phyloP scores from a whole-genome alignment of 495 filamentous ascomycete species.

The Xylaria telfairii region DNA sequence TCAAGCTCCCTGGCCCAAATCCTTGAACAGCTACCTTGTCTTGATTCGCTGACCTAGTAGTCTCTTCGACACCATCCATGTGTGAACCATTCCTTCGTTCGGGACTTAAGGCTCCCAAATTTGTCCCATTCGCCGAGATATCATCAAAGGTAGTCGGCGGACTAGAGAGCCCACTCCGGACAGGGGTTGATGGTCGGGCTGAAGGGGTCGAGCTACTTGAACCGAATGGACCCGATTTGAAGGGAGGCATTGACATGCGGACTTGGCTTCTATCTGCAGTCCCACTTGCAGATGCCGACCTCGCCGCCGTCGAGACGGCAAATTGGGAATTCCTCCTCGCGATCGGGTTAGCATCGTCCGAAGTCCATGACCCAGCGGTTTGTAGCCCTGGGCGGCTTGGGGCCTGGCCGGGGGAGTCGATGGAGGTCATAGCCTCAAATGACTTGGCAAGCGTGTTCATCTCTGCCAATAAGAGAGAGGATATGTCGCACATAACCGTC shows the following conservation, averaged over 20 bases:
- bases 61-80: slow-evolving; percentile 42
- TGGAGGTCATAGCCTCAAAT: slow-evolving; percentile 75
- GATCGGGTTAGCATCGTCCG: slow-evolving; percentile 42
- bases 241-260: slow-evolving; percentile 76
- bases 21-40: slow-evolving; percentile 85
- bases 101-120: slow-evolving; percentile 38
- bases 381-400: slow-evolving; percentile 42
- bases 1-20: slow-evolving; percentile 73
- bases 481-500: slow-evolving; percentile 92
- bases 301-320: slow-evolving; percentile 44
- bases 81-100: slow-evolving; percentile 41
- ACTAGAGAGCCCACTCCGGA: slow-evolving; percentile 55
- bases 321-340: slow-evolving; percentile 63
- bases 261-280: slow-evolving; percentile 53
- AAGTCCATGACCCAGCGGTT: slow-evolving; percentile 40
- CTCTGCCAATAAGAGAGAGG: slow-evolving; percentile 81
- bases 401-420: slow-evolving; percentile 73
- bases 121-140: slow-evolving; percentile 54
- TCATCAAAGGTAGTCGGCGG: slow-evolving; percentile 78
- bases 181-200: slow-evolving; percentile 59
- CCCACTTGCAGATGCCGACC: slow-evolving; percentile 57
- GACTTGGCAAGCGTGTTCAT: slow-evolving; percentile 86
- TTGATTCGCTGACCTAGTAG: slow-evolving; percentile 60
- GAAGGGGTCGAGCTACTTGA: slow-evolving; percentile 57
- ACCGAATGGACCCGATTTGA: slow-evolving; percentile 40